These are phyloP conservation scores for Schwanniomyces sp. DNA, from an alignment of 805 yeast genomes.

Conservation along the genomic window DNA sequence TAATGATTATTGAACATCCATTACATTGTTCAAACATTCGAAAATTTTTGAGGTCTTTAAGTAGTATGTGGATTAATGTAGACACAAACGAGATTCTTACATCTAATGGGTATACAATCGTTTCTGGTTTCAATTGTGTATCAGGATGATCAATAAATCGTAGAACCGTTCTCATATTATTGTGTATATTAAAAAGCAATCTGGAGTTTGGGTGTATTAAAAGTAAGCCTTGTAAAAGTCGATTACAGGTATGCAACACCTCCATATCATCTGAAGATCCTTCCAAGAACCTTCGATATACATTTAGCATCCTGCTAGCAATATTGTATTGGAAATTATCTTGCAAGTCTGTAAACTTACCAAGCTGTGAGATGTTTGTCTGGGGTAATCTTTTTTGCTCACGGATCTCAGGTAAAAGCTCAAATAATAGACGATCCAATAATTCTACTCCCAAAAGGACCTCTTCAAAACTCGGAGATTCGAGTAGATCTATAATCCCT, in stretches of 20 bases:
- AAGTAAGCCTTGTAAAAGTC: conserved; percentile 58
- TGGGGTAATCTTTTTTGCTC: conserved; percentile 4
- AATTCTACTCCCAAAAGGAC: conserved; percentile 13
- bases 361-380: background rate
- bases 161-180: conserved; percentile 39
- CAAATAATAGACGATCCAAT: conserved; percentile 16
- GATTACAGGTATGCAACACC: conserved; percentile 20
- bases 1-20: conserved; percentile 57
- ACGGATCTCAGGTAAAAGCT: conserved; percentile 15
- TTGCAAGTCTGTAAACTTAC: conserved; percentile 45
- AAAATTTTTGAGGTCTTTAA: conserved; percentile 55
- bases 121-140: background rate
- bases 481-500: conserved; percentile 15
- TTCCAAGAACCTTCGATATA: conserved; percentile 8
- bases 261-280: conserved; percentile 6
- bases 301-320: conserved; percentile 28
- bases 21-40: conserved; percentile 56
- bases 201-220: conserved; percentile 60
- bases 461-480: conserved; percentile 7
- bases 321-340: conserved; percentile 55
- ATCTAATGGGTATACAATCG: conserved; percentile 6
- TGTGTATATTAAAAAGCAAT: conserved; percentile 41
- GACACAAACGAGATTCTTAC: conserved; percentile 43
- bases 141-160: conserved; percentile 17
- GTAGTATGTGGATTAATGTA: conserved; percentile 56